Base-by-base conservation (phyloP, 768 basidiomycete species). In the Agrocybe pediades region DNA sequence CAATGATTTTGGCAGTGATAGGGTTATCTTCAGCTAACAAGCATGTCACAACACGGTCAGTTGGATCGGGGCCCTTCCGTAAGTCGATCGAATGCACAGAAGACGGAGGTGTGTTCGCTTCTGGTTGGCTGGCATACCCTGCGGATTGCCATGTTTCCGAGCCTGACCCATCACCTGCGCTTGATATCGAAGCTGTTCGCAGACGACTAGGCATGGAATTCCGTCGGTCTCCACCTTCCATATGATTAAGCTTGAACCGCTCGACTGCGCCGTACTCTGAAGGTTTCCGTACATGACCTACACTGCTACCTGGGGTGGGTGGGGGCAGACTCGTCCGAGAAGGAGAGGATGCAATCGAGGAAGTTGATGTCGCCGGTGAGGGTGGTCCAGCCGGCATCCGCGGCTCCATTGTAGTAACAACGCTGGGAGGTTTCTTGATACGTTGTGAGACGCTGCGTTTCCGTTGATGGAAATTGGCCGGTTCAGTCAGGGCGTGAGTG, bases 21-120 rank as follows among this genome's bases (percentile, higher is more conserved):
- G 97, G 97, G 64, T 99, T 98, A 63, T 98, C 95, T 69, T 98
- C 97, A 1, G 96, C 97, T 29, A 99, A 80, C 23, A 99, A 70
- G 64, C 93, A 95, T 36, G 95, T 97, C 49, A 98, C 87, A n/a
- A 88, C 87, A 36, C 92, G 85, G 66, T 95, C 94, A 53, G 70
- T 81, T n/a, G 82, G 85, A 66, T 92, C 90, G 3, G 86, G 86
- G 1, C 81, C 86, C 70, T 85, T 85, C 67, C 83, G 82, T 68
- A 92, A 67, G 63, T 93, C 91, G 59, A 90, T 87, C 0, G 92
- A 92, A 60, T 86, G 85, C n/a, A 92, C 86, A 13, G 91, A 92
- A 24, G 91, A 92, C 9, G 89, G 85, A 23, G 92, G 88, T 2
- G 90, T 91, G 55, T 77, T 79, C 36, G 80, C 68, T 49, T 79